A percentile compares a stretch with the other conserved stretches of the same genome.
These are phyloP conservation scores for Phaffia australis DNA, from an alignment of 768 basidiomycete genomes.

Conservation along the genomic window DNA sequence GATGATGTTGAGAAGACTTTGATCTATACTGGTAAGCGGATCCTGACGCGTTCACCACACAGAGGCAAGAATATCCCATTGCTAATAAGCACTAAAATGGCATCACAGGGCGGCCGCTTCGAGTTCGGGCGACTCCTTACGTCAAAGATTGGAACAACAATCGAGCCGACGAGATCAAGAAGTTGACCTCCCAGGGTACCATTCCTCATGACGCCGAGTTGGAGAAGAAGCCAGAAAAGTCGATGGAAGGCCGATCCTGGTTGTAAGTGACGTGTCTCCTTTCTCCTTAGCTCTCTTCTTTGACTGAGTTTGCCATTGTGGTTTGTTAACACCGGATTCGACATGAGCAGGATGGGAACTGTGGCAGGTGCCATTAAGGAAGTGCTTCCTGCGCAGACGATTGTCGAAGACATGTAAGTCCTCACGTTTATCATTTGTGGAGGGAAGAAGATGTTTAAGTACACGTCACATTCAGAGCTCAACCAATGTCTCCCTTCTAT, in stretches of 20 bases:
- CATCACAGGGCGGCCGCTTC: conserved; percentile 67
- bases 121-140: conserved; percentile 74
- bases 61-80: not conserved
- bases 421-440: not conserved
- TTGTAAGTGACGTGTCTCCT: not conserved
- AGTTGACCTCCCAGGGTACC: conserved; percentile 65
- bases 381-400: conserved; percentile 67
- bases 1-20: conserved; percentile 16
- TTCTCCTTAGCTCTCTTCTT: not conserved
- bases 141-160: conserved; percentile 65
- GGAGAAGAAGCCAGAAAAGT: conserved; percentile 70
- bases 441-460: too few species aligned
- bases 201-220: conserved; percentile 63
- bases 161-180: conserved; percentile 66
- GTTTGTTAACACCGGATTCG: conserved; percentile 36
- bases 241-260: conserved; percentile 35
- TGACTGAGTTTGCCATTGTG: not conserved
- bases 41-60: not conserved
- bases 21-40: conserved; percentile 7
- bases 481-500: not conserved
- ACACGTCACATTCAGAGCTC: not conserved
- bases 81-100: conserved; percentile 26
- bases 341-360: conserved; percentile 73
- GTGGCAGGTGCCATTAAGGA: conserved; percentile 55
- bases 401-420: conserved; percentile 62